Conservation (phyloP, 805 yeast genomes). For the Saccharomyces paradoxus region DNA sequence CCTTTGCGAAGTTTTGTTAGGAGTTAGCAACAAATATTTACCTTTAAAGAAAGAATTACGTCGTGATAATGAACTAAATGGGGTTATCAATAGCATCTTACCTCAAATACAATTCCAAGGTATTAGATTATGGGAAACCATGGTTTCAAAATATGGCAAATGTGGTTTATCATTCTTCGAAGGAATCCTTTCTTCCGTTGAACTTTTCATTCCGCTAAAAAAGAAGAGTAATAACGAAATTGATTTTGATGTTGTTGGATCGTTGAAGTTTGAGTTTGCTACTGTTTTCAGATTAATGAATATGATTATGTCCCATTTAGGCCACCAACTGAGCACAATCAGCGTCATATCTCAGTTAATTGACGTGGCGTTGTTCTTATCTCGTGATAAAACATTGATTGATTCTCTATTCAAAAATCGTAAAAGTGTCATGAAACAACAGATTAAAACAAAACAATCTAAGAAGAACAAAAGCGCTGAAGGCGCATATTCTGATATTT, state of each 20-base stretch:
- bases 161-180: constrained; percentile 40
- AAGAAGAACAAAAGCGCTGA: constrained; percentile 38
- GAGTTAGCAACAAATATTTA: constrained; percentile 47
- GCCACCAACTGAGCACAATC: constrained; percentile 40
- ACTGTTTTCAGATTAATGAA: constrained; percentile 17
- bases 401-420: constrained; percentile 15
- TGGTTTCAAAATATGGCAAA: constrained; percentile 27
- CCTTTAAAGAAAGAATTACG: constrained; percentile 50
- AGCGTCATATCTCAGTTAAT: constrained; percentile 47
- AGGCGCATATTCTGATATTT: constrained; percentile 54
- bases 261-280: constrained; percentile 18
- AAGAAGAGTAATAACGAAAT: constrained; percentile 32
- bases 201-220: constrained; percentile 48
- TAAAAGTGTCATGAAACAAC: constrained; percentile 8
- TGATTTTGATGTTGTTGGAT: constrained; percentile 32
- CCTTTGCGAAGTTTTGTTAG: constrained; percentile 45
- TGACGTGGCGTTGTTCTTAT: constrained; percentile 44
- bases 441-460: constrained; percentile 23
- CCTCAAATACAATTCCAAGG: constrained; percentile 39
- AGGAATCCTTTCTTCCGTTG: constrained; percentile 46
- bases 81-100: constrained; percentile 38
- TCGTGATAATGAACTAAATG: constrained; percentile 43
- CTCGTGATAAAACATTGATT: constrained; percentile 29
- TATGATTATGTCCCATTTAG: constrained; percentile 22
- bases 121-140: constrained; percentile 33